phyloP scores from a whole-genome alignment of 164 flowering plant genomes.

The Brasenia schreberi region DNA sequence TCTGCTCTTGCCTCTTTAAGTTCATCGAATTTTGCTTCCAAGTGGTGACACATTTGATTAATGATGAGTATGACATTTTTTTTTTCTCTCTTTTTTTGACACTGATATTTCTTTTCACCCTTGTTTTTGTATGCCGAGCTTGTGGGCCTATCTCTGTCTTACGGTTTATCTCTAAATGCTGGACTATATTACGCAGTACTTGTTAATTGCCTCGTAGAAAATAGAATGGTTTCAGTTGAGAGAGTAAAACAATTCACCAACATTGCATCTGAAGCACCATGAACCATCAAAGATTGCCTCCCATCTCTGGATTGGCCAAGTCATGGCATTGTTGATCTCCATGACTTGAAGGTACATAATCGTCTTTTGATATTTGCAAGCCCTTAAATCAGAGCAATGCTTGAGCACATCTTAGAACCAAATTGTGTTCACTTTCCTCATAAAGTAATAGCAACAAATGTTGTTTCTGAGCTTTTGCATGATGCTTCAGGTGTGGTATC shows the following conservation, averaged over 20 bases:
- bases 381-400: too few species aligned
- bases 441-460: too few species aligned
- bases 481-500: slow-evolving; percentile 69
- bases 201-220: slow-evolving; percentile 74
- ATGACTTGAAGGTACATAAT: slow-evolving; percentile 49
- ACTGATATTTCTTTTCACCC: background rate
- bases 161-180: slow-evolving; percentile 72
- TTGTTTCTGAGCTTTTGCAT: background rate
- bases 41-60: background rate
- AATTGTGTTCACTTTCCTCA: too few species aligned
- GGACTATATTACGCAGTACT: slow-evolving; percentile 52
- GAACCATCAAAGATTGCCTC: slow-evolving; percentile 40
- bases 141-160: slow-evolving; percentile 84
- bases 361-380: too few species aligned
- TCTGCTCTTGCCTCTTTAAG: too few species aligned
- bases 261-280: slow-evolving; percentile 79
- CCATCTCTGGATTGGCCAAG: slow-evolving; percentile 77
- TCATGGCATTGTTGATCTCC: slow-evolving; percentile 60
- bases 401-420: too few species aligned
- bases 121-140: slow-evolving; percentile 25
- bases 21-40: too few species aligned
- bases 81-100: background rate
- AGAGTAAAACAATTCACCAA: slow-evolving; percentile 70
- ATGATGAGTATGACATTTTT: background rate
- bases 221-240: slow-evolving; percentile 88